Percentiles rank a stretch among this genome's conserved stretches.
Evolutionary conservation across 2,329 filamentous ascomycete genomes (phyloP).

Genomic region (Lithohypha guttulata): DNA sequence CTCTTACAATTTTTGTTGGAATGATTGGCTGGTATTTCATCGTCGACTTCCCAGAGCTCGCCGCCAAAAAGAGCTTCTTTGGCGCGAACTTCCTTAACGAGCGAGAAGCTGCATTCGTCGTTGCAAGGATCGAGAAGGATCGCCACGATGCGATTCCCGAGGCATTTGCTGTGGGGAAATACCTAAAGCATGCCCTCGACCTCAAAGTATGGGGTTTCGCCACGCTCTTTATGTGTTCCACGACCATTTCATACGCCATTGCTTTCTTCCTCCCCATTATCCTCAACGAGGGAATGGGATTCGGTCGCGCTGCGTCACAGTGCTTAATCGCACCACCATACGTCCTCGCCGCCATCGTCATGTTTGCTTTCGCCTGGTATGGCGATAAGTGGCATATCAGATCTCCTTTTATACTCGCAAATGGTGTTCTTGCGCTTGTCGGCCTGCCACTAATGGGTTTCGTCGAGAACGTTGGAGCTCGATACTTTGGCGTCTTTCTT

Average conservation of each 20-base stretch:
- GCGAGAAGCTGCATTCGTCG: slow-evolving; percentile 11
- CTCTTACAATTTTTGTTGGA: slow-evolving; percentile 17
- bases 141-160: slow-evolving; percentile 42
- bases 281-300: slow-evolving; percentile 51
- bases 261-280: slow-evolving; percentile 74
- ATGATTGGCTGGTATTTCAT: slow-evolving; percentile 26
- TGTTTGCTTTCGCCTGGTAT: slow-evolving; percentile 48
- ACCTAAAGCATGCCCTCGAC: slow-evolving; percentile 38
- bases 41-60: slow-evolving; percentile 28
- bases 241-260: slow-evolving; percentile 65
- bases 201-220: slow-evolving; percentile 47
- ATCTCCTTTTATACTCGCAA: slow-evolving; percentile 55
- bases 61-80: not conserved
- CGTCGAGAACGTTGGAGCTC: slow-evolving; percentile 39
- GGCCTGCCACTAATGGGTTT: slow-evolving; percentile 43
- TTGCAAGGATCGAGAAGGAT: slow-evolving; percentile 43
- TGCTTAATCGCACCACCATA: slow-evolving; percentile 64
- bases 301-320: slow-evolving; percentile 52
- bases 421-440: slow-evolving; percentile 55
- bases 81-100: slow-evolving; percentile 24
- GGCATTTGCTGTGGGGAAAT: slow-evolving; percentile 38
- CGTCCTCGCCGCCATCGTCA: slow-evolving; percentile 49
- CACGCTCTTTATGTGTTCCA: slow-evolving; percentile 44
- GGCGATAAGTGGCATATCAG: slow-evolving; percentile 59
- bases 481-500: slow-evolving; percentile 66